Percentiles rank a stretch among this genome's conserved stretches.
phyloP scores from a whole-genome alignment of 371 early-diverging fungal species.

The Mortierella sp. region DNA sequence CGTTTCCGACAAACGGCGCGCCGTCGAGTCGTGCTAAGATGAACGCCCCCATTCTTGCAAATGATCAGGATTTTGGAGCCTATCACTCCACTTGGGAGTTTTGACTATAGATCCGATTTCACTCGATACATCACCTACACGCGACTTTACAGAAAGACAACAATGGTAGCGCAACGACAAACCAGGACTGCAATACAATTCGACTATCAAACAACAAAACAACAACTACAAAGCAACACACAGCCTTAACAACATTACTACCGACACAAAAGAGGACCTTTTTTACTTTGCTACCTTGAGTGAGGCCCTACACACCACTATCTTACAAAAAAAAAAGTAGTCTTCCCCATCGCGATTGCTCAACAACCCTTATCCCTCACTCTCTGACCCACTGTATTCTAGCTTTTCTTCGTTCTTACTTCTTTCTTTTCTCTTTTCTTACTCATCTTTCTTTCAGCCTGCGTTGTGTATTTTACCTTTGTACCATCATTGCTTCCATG shows the following conservation, averaged over 20 bases:
- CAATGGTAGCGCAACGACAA: background rate
- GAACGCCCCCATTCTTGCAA: background rate
- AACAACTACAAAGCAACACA: background rate
- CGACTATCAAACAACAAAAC: background rate
- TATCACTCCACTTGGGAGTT: background rate
- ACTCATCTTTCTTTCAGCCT: background rate
- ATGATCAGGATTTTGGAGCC: background rate
- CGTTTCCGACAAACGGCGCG: slow-evolving; percentile 11
- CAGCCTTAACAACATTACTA: background rate
- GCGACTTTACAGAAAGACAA: background rate
- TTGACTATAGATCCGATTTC: background rate
- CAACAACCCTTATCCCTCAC: background rate
- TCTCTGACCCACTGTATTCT: slow-evolving; percentile 6
- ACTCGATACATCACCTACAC: background rate
- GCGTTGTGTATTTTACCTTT: slow-evolving; percentile 7
- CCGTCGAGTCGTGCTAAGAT: slow-evolving; percentile 20
- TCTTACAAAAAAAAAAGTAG: background rate
- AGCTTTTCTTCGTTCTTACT: background rate
- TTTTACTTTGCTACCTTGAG: background rate
- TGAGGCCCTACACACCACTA: slow-evolving; percentile 1
- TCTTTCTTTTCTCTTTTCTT: background rate
- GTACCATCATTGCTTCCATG: background rate
- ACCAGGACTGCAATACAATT: background rate
- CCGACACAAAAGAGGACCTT: background rate
- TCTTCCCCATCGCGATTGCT: background rate